Evolutionary conservation across 345 rosid genomes (phyloP).

Genomic region (Rhizophora mangle): DNA sequence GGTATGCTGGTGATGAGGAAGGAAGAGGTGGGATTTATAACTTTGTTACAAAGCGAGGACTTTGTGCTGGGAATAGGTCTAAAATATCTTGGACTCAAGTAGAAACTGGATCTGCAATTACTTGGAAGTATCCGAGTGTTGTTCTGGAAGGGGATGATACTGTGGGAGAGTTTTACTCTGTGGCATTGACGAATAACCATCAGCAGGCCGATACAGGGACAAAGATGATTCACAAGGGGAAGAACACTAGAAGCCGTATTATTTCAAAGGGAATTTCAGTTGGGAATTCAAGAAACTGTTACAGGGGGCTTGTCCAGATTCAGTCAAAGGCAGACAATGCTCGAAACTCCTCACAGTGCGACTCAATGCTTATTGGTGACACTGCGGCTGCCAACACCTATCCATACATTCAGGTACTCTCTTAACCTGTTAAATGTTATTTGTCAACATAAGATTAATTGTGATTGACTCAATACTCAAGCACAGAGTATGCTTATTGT

Average conservation of each 20-base stretch:
- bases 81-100: slow-evolving; percentile 98
- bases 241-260: slow-evolving; percentile 78
- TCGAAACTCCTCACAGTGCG: slow-evolving; percentile 83
- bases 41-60: slow-evolving; percentile 90
- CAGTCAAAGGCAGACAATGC: slow-evolving; percentile 95
- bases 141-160: slow-evolving; percentile 83
- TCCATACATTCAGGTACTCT: slow-evolving; percentile 78
- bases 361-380: slow-evolving; percentile 96
- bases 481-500: background rate
- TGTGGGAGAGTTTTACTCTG: slow-evolving; percentile 89
- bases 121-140: slow-evolving; percentile 97
- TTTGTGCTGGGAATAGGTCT: slow-evolving; percentile 75
- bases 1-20: slow-evolving; percentile 91
- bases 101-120: slow-evolving; percentile 94
- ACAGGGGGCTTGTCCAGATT: slow-evolving; percentile 92
- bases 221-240: slow-evolving; percentile 97
- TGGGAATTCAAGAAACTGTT: slow-evolving; percentile 79
- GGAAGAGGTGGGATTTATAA: slow-evolving; percentile 90
- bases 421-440: background rate
- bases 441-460: background rate
- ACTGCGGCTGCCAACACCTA: slow-evolving; percentile 93
- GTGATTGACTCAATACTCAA: background rate
- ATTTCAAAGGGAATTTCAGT: slow-evolving; percentile 91
- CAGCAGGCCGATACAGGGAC: slow-evolving; percentile 94
- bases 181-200: slow-evolving; percentile 81